These are phyloP conservation scores for Aplosporella prunicola DNA, from an alignment of 2,329 filamentous ascomycete genomes.

Conservation along the genomic window DNA sequence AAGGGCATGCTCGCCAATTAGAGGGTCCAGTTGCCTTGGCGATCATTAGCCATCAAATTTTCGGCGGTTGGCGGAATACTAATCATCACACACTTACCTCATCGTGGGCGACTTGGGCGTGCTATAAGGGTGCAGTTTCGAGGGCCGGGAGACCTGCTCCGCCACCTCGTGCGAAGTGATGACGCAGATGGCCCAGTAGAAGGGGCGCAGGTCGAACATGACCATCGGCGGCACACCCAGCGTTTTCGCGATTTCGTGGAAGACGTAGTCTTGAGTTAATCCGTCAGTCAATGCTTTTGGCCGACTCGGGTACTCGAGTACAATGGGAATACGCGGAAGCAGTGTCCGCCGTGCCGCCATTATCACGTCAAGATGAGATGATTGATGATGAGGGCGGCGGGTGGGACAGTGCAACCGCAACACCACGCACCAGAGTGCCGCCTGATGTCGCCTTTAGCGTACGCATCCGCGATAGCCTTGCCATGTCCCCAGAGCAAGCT, in stretches of 20 bases:
- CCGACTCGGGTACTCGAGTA: slow-evolving; percentile 1
- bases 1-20: slow-evolving; percentile 23
- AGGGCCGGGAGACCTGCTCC: slow-evolving; percentile 23
- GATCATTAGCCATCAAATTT: background rate
- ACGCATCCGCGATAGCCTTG: slow-evolving; percentile 19
- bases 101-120: slow-evolving; percentile 26
- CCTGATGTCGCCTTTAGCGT: slow-evolving; percentile 19
- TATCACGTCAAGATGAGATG: too few species aligned
- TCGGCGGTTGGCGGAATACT: slow-evolving; percentile 8
- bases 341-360: too few species aligned
- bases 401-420: background rate
- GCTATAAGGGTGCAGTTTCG: slow-evolving; percentile 23
- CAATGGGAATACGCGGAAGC: background rate
- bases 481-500: slow-evolving; percentile 23
- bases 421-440: slow-evolving; percentile 22
- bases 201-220: slow-evolving; percentile 24
- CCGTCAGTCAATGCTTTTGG: background rate
- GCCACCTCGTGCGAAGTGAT: slow-evolving; percentile 25
- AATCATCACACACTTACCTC: too few species aligned
- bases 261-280: slow-evolving; percentile 26
- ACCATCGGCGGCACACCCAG: slow-evolving; percentile 21
- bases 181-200: slow-evolving; percentile 18
- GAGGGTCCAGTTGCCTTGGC: background rate
- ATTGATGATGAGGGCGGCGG: too few species aligned
- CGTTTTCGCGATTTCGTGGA: slow-evolving; percentile 20